phyloP scores from a whole-genome alignment of 2,329 filamentous ascomycete genomes.

The Chaetomium sp. region DNA sequence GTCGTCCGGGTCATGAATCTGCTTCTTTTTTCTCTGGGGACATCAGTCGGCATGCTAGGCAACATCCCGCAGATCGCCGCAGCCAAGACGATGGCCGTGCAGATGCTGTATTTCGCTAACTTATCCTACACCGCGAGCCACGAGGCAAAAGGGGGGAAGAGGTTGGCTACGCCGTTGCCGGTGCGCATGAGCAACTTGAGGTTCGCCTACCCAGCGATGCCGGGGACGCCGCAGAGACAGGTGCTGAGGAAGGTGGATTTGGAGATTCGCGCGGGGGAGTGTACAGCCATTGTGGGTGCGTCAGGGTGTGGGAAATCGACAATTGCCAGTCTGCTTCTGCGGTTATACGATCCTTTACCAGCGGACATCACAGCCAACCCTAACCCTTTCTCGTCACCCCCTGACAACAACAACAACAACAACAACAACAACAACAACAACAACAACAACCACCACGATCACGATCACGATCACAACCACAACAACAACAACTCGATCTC shows the following conservation, averaged over 20 bases:
- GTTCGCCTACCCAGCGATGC: constrained; percentile 65
- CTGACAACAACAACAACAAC: neutral
- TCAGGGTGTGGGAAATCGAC: constrained; percentile 94
- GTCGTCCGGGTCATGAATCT: constrained; percentile 74
- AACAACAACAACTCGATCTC: neutral
- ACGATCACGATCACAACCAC: neutral
- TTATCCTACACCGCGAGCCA: constrained; percentile 51
- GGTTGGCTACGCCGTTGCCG: constrained; percentile 35
- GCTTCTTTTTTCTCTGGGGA: constrained; percentile 75
- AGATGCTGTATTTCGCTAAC: constrained; percentile 63
- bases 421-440: neutral
- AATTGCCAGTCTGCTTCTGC: constrained; percentile 65
- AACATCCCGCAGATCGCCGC: constrained; percentile 76
- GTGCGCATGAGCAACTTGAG: constrained; percentile 50
- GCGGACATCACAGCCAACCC: neutral
- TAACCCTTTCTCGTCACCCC: neutral
- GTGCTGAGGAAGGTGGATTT: constrained; percentile 64
- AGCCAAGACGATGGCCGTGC: constrained; percentile 63
- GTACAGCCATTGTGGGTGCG: constrained; percentile 70
- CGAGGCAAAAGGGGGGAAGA: constrained; percentile 44
- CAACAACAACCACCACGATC: no score
- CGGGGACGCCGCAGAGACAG: constrained; percentile 40
- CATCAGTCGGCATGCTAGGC: constrained; percentile 60
- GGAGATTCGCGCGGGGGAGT: constrained; percentile 54
- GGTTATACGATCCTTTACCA: constrained; percentile 51